phyloP scores from a whole-genome alignment of 352 stramenopile genomes.

The Thalassiosira livingstoniorum region DNA sequence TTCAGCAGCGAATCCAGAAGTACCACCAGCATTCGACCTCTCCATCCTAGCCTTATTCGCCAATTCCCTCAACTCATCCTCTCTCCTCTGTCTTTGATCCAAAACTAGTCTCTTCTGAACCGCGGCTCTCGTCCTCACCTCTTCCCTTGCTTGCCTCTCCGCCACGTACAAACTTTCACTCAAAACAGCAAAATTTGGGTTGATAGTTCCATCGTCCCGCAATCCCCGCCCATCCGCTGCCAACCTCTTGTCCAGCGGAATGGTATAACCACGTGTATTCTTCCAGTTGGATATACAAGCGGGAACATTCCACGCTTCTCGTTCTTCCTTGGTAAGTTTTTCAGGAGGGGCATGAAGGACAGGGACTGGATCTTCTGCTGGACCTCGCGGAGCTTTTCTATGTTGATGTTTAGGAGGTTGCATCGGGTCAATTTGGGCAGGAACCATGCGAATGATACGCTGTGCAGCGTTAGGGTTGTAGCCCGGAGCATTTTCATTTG shows the following conservation, averaged over 20 bases:
- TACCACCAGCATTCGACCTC: constrained; percentile 58
- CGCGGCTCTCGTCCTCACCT: constrained; percentile 93
- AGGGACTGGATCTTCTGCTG: constrained; percentile 90
- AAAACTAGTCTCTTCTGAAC: constrained; percentile 84
- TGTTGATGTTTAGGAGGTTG: constrained; percentile 99
- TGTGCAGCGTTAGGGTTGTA: constrained; percentile 94
- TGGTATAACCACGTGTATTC: constrained; percentile 98
- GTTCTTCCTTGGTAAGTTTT: constrained; percentile 86
- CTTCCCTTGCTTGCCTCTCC: constrained; percentile 95
- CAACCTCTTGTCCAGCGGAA: constrained; percentile 98
- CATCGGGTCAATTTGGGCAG: constrained; percentile 98
- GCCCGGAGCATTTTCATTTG: constrained; percentile 89
- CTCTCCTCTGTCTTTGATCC: constrained; percentile 93
- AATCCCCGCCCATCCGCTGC: constrained; percentile 96
- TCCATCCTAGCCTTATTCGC: constrained; percentile 93
- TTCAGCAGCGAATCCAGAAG: constrained; percentile 36
- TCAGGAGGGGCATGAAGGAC: constrained; percentile 90
- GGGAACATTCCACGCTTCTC: constrained; percentile 96
- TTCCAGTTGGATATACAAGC: constrained; percentile 99
- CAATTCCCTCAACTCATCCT: constrained; percentile 94
- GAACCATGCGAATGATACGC: constrained; percentile 98
- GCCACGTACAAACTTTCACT: constrained; percentile 97
- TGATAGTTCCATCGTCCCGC: constrained; percentile 94
- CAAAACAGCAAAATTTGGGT: constrained; percentile 98
- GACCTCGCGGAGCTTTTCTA: constrained; percentile 94